Base-by-base conservation (phyloP, 108 stramenopile genomes). In the Nitzschia sp. region DNA sequence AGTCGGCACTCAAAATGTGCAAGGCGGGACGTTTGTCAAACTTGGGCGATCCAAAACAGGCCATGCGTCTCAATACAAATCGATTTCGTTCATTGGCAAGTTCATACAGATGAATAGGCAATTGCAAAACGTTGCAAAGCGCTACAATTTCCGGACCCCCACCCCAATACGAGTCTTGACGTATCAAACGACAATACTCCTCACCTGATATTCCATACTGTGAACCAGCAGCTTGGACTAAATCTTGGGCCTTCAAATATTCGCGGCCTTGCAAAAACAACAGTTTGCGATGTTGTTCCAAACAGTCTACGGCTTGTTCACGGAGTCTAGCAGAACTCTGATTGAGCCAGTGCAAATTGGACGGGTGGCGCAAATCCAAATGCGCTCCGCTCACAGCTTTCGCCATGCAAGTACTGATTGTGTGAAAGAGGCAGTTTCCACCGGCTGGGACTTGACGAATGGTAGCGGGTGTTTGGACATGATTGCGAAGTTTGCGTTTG, bases 121-220 rank as follows among this genome's bases (percentile, higher is more conserved):
- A 74, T 68, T 83, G 68, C 72, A 98, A 78, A 30, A 82, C 79
- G 78, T 98, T 98, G 72, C 87, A 88, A 32, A 98, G 68, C 17
- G 97, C 96, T 30, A 98, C 97, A 66, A 98, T 95, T 70, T 98
- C 98, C 26, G 96, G 96, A 15, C 98, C 98, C 25, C 98, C 98
- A 36, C 98, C 98, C 98, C 98, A 98, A 58, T 89, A 89, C 46
- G 81, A 84, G 36, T 97, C 93, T 76, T 90, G 79, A 55, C 87
- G 76, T 95, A 98, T 96, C 54, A 72, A 61, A 23, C 81, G 79
- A 76, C 95, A 95, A 79, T 97, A 97, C 70, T 90, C 89, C 18
- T 83, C 80, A 21, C 77, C 72, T 29, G 79, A 83, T 59, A 93
- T 80, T 47, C 85, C 88, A 73, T 94, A 96, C 64, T 91, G 89